A percentile compares a stretch with the other conserved stretches of the same genome.
These are phyloP conservation scores for Metschnikowia noctiluminum DNA, from an alignment of 805 yeast species.

Conservation along the genomic window DNA sequence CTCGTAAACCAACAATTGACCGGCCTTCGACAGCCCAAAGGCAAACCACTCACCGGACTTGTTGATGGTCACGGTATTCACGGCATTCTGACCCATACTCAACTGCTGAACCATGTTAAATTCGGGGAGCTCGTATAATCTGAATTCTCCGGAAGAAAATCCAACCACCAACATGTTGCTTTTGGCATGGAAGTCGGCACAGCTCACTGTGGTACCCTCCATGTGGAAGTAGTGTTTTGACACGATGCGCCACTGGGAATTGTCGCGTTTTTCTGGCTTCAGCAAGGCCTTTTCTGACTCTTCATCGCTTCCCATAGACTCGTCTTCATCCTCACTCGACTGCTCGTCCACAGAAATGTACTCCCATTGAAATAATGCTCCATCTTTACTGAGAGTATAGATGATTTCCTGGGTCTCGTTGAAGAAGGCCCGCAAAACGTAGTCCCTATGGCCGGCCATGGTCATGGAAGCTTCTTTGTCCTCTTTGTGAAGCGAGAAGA, in stretches of 20 bases:
- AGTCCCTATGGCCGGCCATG: constrained; percentile 89
- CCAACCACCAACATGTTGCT: constrained; percentile 82
- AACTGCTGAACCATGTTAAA: constrained; percentile 80
- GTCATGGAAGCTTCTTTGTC: constrained; percentile 73
- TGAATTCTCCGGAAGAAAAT: constrained; percentile 83
- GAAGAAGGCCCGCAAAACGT: constrained; percentile 84
- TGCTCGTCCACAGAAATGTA: constrained; percentile 55
- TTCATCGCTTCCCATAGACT: constrained; percentile 23
- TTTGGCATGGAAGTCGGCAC: constrained; percentile 77
- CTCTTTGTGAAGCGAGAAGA: constrained; percentile 72
- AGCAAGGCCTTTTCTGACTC: not conserved
- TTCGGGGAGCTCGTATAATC: constrained; percentile 82
- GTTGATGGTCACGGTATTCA: constrained; percentile 78
- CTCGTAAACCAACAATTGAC: constrained; percentile 95
- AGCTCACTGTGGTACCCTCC: constrained; percentile 61
- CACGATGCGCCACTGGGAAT: constrained; percentile 67
- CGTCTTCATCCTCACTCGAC: constrained; percentile 33
- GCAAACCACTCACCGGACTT: constrained; percentile 94
- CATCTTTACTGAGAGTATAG: constrained; percentile 90
- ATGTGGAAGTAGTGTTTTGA: constrained; percentile 72
- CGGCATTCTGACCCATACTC: constrained; percentile 87
- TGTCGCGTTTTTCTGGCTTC: not conserved
- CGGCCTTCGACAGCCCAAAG: constrained; percentile 84
- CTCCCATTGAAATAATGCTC: constrained; percentile 92
- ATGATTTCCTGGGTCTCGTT: constrained; percentile 83